Conservation (phyloP, 345 rosid species). For the Sapria himalayana region DNA sequence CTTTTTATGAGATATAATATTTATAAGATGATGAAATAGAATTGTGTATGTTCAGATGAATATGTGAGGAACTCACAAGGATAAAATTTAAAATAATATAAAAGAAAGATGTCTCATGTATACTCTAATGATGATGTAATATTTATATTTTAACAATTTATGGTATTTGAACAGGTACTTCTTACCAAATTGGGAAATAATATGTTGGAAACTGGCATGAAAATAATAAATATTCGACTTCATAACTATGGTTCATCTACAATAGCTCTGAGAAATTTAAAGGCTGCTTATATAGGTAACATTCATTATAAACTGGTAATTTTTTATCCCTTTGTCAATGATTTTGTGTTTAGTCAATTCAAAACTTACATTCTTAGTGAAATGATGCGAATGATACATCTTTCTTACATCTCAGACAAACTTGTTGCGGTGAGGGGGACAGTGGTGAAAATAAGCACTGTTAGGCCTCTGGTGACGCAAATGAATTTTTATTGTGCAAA, state of each 20-base stretch:
- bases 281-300: slow-evolving; percentile 90
- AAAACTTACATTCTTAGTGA: not conserved
- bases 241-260: slow-evolving; percentile 62
- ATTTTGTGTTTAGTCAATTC: not conserved
- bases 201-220: slow-evolving; percentile 25
- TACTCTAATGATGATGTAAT: no score
- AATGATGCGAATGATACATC: not conserved
- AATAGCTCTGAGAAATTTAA: slow-evolving; percentile 65
- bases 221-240: slow-evolving; percentile 53
- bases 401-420: slow-evolving; percentile 38
- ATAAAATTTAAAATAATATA: no score
- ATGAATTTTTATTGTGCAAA: slow-evolving; percentile 60
- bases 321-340: not conserved
- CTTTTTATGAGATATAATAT: no score
- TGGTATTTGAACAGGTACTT: slow-evolving; percentile 19
- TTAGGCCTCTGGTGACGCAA: slow-evolving; percentile 61
- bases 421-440: slow-evolving; percentile 82
- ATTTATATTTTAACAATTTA: not conserved
- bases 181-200: slow-evolving; percentile 16
- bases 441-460: slow-evolving; percentile 72
- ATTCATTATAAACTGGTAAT: slow-evolving; percentile 2
- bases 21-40: no score
- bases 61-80: no score
- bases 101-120: no score
- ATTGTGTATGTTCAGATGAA: no score